Percentiles rank a stretch among this genome's conserved stretches.
Conservation (phyloP, 768 basidiomycete genomes). For the Cystobasidiopsis lactophilus region DNA sequence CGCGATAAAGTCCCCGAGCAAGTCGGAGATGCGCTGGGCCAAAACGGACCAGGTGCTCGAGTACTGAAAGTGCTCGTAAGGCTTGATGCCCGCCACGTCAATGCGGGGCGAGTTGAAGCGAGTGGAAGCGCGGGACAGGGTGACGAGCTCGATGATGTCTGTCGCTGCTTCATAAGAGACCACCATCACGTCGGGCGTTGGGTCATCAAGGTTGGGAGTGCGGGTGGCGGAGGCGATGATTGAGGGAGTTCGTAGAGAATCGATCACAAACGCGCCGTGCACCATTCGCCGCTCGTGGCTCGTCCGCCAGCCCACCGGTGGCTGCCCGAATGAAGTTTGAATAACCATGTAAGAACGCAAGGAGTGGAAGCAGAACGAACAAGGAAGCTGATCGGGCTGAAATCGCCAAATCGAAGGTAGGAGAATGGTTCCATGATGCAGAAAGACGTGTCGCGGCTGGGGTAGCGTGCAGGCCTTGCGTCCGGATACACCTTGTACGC, state of each 20-base stretch:
- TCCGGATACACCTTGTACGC: too few species aligned
- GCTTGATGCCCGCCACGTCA: background rate
- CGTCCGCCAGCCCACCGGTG: conserved; percentile 14
- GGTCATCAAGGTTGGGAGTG: background rate
- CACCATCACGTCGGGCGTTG: conserved; percentile 29
- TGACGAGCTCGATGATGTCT: conserved; percentile 26
- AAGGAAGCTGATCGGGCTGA: conserved; percentile 14
- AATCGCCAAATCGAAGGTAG: conserved; percentile 15
- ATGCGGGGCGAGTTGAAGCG: background rate
- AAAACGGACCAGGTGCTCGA: conserved; percentile 29
- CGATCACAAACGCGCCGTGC: conserved; percentile 18
- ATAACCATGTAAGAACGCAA: too few species aligned
- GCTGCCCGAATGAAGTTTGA: conserved; percentile 2
- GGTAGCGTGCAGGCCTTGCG: too few species aligned
- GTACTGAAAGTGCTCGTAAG: conserved; percentile 27
- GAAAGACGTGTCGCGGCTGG: too few species aligned
- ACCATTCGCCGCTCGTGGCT: conserved; percentile 3
- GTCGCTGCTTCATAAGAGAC: conserved; percentile 36
- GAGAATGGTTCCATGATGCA: conserved; percentile 16
- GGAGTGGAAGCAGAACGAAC: too few species aligned
- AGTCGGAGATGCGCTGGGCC: conserved; percentile 25
- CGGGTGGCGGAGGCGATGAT: conserved; percentile 10
- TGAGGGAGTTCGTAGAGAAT: conserved; percentile 13
- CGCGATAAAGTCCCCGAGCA: conserved; percentile 29
- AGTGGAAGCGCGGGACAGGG: conserved; percentile 1